A percentile compares a stretch with the other conserved stretches of the same genome.
These are phyloP conservation scores for Thielaviopsis euricoi DNA, from an alignment of 2,329 filamentous ascomycete species.

Conservation along the genomic window DNA sequence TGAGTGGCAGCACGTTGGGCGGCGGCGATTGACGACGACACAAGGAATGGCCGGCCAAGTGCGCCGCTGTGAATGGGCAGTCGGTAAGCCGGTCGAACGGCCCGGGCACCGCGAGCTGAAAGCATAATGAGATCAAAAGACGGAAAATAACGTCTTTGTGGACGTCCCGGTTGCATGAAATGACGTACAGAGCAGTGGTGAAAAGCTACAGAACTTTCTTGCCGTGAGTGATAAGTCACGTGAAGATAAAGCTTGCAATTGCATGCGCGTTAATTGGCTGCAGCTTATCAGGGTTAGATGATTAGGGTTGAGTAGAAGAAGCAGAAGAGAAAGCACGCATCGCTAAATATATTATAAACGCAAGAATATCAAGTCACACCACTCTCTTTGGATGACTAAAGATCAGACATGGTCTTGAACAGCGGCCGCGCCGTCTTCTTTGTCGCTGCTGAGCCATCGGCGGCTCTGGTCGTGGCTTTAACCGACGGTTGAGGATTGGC, in stretches of 20 bases:
- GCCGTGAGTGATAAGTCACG: constrained; percentile 3
- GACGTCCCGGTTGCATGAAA: not conserved
- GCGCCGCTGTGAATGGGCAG: not conserved
- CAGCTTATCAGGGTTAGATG: not conserved
- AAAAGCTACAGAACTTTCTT: constrained; percentile 4
- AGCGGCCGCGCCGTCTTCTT: constrained; percentile 21
- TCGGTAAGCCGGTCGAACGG: not conserved
- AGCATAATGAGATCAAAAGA: constrained; percentile 2
- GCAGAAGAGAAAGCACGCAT: not conserved
- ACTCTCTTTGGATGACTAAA: constrained; percentile 21
- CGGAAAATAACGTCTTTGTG: not conserved
- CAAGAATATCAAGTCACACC: not conserved
- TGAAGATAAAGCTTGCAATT: constrained; percentile 7
- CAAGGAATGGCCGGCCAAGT: not conserved
- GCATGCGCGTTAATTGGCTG: not conserved
- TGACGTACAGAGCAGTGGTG: not conserved
- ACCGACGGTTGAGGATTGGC: constrained; percentile 21
- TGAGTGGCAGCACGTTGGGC: not conserved
- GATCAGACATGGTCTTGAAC: constrained; percentile 38
- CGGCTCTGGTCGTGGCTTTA: constrained; percentile 12
- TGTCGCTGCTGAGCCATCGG: constrained; percentile 13
- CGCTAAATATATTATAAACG: not conserved
- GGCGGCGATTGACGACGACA: not conserved
- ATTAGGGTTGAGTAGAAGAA: not conserved
- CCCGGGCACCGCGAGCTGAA: not conserved